Conservation (phyloP, 257 asterid genomes). For the Thymus quinquecostatus region DNA sequence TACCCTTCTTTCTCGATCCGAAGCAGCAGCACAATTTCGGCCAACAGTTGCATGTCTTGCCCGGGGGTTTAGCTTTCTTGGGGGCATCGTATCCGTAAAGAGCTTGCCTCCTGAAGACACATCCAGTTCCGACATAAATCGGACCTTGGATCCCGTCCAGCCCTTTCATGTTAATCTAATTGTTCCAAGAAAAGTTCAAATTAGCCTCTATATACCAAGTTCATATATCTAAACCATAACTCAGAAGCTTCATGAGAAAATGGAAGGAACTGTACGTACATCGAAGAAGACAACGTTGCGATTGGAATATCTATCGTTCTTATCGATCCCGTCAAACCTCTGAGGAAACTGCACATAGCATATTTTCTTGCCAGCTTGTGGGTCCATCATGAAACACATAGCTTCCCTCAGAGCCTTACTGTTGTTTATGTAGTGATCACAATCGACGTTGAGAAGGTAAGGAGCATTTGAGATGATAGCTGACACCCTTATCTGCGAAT, state of each 20-base stretch:
- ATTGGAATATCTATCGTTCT: constrained; percentile 93
- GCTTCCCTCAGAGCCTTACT: constrained; percentile 95
- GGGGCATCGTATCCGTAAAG: constrained; percentile 95
- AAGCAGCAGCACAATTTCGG: constrained; percentile 75
- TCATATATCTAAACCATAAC: constrained; percentile 10
- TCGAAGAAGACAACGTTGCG: constrained; percentile 96
- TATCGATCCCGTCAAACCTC: constrained; percentile 94
- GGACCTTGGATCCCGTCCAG: constrained; percentile 99
- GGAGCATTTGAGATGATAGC: constrained; percentile 98
- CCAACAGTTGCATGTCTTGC: constrained; percentile 94
- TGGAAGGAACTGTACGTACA: constrained; percentile 46
- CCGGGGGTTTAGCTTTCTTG: constrained; percentile 84
- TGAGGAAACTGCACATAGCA: constrained; percentile 98
- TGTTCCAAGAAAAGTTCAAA: constrained; percentile 9
- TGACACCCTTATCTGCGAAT: constrained; percentile 80
- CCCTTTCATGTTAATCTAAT: constrained; percentile 95
- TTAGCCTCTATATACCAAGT: constrained; percentile 28
- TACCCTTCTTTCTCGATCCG: constrained; percentile 62
- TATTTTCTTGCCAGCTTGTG: constrained; percentile 94
- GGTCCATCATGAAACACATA: constrained; percentile 99
- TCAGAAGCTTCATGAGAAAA: neutral
- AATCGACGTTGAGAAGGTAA: constrained; percentile 89
- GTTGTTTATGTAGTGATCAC: constrained; percentile 97
- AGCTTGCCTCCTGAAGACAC: constrained; percentile 95
- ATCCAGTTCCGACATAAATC: constrained; percentile 94